Evolutionary conservation across 345 rosid species (phyloP), one percentile per base, ranked within the genome.

Genomic region (Heritiera littoralis): DNA sequence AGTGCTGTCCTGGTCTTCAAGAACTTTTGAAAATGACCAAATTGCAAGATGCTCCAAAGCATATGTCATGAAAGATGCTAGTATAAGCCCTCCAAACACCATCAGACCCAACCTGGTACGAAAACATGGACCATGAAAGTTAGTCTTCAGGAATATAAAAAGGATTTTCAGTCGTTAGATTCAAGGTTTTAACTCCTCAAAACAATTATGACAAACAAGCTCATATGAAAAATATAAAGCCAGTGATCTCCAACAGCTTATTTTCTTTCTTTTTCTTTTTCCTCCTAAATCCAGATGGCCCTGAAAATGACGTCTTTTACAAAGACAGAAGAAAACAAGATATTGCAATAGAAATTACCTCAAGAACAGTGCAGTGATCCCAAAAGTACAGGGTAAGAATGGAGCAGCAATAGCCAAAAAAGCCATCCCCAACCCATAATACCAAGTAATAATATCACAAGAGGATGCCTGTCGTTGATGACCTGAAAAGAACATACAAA

Each of bases 51-150:
- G 93, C 87, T 91, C 97, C 5, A 97, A 79, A 48, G 95, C 94
- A 77, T 95, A 90, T 65, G 98, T 89, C 97, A 95, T 95, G 90
- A 89, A 92, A 63, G 98, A 90, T 51, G 91, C 97, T 77, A 95
- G 79, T 78, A 91, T 78, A 43, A 93, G 80, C 76, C 93, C 97
- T 82, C 94, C 97, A 0, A 77, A 93, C 69, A 89, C 91, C 94
- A 93, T 94, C 86, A 93, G 80, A 48, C 97, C 99, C 75, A 93
- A 80, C 90, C 99, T 93, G 97, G 73, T 74, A 79, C 65, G 54
- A 28, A 7, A 20, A 58, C 52, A 74, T 49, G 13, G 43, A 61
- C 45, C 40, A 9, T 14, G 23, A 41, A 30, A 28, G 15, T 38
- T 38, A 5, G 43, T 54, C 9, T 23, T 13, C 18, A 46, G 13